These are phyloP conservation scores for Cryptococcus sp. DNA, from an alignment of 1,284 basidiomycete species.

Conservation along the genomic window DNA sequence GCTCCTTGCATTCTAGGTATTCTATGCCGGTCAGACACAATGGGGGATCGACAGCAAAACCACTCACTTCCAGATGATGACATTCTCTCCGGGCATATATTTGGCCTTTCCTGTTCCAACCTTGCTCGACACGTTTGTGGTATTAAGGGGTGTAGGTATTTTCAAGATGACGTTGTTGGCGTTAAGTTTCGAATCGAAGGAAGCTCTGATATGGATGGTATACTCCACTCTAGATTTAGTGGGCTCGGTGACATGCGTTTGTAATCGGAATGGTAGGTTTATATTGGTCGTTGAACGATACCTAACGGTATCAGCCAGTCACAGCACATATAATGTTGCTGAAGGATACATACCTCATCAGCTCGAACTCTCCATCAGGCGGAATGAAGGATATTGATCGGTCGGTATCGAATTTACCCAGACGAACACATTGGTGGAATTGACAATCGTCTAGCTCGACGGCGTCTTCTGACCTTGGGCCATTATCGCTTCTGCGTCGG, in stretches of 20 bases:
- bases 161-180: constrained; percentile 87
- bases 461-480: constrained; percentile 59
- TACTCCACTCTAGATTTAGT: constrained; percentile 90
- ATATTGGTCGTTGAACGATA: constrained; percentile 95
- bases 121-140: constrained; percentile 86
- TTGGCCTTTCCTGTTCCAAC: constrained; percentile 91
- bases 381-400: constrained; percentile 95
- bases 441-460: constrained; percentile 96
- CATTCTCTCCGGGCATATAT: constrained; percentile 90
- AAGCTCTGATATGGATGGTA: constrained; percentile 79
- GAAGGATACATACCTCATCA: constrained; percentile 69
- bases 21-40: constrained; percentile 49
- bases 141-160: constrained; percentile 94
- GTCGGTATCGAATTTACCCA: constrained; percentile 89
- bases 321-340: background rate
- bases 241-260: constrained; percentile 88
- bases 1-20: constrained; percentile 89
- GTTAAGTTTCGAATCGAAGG: constrained; percentile 84
- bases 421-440: constrained; percentile 96
- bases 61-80: constrained; percentile 94
- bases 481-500: constrained; percentile 52
- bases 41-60: background rate
- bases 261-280: constrained; percentile 84
- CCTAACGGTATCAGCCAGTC: constrained; percentile 48
- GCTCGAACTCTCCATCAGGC: constrained; percentile 97